A percentile compares a stretch with the other conserved stretches of the same genome.
Conservation (phyloP, 228 moss, liverwort and hornwort species). For the Sphagnum magellanicum region DNA sequence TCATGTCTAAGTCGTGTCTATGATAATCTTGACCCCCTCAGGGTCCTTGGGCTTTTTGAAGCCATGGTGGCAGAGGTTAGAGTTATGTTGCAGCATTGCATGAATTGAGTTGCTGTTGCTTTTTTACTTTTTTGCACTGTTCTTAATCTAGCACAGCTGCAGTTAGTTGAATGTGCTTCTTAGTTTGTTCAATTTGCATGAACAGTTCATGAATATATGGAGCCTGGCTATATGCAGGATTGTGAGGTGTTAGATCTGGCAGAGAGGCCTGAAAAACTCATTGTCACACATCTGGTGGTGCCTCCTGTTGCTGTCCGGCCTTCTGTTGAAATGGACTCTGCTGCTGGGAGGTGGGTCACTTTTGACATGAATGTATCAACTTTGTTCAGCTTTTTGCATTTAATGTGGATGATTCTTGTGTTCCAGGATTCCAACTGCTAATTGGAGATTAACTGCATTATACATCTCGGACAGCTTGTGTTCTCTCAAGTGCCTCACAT, state of each 20-base stretch:
- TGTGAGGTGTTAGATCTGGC: constrained; percentile 91
- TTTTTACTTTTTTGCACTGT: not conserved
- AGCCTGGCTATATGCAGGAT: constrained; percentile 42
- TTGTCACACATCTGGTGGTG: constrained; percentile 84
- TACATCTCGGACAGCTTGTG: too few species aligned
- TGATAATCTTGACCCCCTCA: constrained; percentile 87
- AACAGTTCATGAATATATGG: too few species aligned
- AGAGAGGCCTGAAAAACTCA: constrained; percentile 90
- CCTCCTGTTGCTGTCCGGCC: constrained; percentile 97
- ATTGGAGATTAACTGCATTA: too few species aligned
- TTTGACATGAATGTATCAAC: not conserved
- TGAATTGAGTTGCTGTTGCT: not conserved
- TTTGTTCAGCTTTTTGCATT: not conserved
- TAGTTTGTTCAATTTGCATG: too few species aligned
- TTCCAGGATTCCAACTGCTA: not conserved
- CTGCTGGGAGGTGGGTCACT: constrained; percentile 77
- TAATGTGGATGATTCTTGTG: not conserved
- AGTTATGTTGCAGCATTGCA: not conserved
- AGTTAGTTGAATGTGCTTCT: too few species aligned
- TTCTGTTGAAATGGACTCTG: constrained; percentile 98
- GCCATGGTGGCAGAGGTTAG: constrained; percentile 80
- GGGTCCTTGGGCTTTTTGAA: constrained; percentile 84
- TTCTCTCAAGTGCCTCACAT: not conserved
- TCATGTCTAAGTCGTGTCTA: constrained; percentile 80
- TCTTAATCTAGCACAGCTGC: too few species aligned